Evolutionary conservation across 2,329 filamentous ascomycete species (phyloP), one percentile per base, ranked within the genome.

Genomic region (Paraconiothyrium brasiliense): DNA sequence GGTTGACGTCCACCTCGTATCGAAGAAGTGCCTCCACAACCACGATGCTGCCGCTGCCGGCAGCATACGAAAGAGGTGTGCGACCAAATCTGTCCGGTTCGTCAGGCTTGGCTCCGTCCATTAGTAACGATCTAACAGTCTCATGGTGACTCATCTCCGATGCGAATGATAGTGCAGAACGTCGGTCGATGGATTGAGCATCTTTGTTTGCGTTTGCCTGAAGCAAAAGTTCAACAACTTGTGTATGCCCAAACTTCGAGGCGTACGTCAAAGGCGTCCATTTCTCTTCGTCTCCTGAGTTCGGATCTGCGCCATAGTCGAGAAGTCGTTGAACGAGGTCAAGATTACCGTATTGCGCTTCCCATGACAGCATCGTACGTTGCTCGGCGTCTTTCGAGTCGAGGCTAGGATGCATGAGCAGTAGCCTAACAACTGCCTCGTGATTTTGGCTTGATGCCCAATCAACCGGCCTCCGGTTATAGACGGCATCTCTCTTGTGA

Each of bases 151-250:
- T 46, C 14, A 24, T 16, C 20, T 58, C 16, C 34, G 55, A 46
- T 24, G 55, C 55, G 16, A 37, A 58, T 13, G 55, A 58, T 41
- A 58, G 43, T 10, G 46, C 32, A 10, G 55, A 37, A 4, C 55
- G 55, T 16, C 14, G 13, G 39, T 43, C 44, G 10, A 32, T 13
- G 4, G 27, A 39, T 50, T 43, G 39, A 8, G 27, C 24, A 43
- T 58, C 16, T 20, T 20, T 13, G 39, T 32, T 20, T 22, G 55
- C 55, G n/a, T 35, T 35, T 10, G 11, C 4, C 32, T 51, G 44
- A n/a, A 58, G 55, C 41, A 58, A 46, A n/a, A 58, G 14, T 20
- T 58, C 24, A 6, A 22, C 55, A 7, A 37, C n/a, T 41, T 44
- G 30, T 2, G n/a, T 32, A 13, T 50, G 30, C 11, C 47, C 55